These are phyloP conservation scores for Choanephora cucurbitarum DNA, from an alignment of 371 early-diverging fungal species.

Conservation along the genomic window DNA sequence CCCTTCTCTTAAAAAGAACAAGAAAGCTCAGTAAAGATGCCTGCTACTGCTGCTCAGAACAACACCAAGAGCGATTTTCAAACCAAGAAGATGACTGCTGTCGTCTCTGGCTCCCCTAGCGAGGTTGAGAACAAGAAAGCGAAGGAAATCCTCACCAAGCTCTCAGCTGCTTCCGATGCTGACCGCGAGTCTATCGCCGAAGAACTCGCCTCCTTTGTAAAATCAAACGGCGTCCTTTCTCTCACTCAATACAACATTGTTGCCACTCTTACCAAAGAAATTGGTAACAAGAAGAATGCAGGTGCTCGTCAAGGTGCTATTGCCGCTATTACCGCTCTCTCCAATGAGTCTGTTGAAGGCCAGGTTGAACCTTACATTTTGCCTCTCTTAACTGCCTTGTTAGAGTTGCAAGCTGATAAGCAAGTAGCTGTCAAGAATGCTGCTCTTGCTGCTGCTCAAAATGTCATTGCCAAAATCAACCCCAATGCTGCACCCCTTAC, in stretches of 20 bases:
- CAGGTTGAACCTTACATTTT: conserved; percentile 66
- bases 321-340: conserved; percentile 62
- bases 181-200: conserved; percentile 58
- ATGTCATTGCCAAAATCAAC: conserved; percentile 51
- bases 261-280: conserved; percentile 53
- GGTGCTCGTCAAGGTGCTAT: conserved; percentile 67
- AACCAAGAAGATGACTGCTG: conserved; percentile 40
- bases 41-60: conserved; percentile 20
- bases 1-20: conserved; percentile 9
- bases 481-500: conserved; percentile 56
- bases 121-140: conserved; percentile 44
- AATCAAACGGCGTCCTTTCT: conserved; percentile 56
- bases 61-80: conserved; percentile 40
- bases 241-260: conserved; percentile 59
- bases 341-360: conserved; percentile 45
- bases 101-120: conserved; percentile 25
- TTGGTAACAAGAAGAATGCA: conserved; percentile 66
- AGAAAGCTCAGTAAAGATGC: conserved; percentile 10
- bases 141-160: conserved; percentile 42
- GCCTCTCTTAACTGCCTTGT: conserved; percentile 51
- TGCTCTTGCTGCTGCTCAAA: conserved; percentile 57
- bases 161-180: conserved; percentile 58
- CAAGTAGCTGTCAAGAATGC: conserved; percentile 60
- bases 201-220: conserved; percentile 52
- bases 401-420: conserved; percentile 74